Percentiles rank a stretch among this genome's conserved stretches.
phyloP scores from a whole-genome alignment of 2,329 filamentous ascomycete species.

The Nemania sp. region DNA sequence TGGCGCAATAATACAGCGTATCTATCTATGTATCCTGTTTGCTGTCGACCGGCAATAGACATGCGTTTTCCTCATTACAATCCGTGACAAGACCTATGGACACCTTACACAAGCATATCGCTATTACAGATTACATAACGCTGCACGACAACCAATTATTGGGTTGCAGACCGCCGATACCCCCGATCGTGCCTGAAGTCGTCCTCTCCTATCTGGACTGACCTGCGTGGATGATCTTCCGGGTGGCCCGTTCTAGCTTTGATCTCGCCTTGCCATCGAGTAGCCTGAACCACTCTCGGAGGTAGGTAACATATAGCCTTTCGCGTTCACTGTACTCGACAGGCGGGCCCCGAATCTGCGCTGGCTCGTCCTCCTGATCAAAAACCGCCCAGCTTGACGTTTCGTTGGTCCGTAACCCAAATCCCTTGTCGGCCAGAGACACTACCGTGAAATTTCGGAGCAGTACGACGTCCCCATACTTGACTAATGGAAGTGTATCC shows the following conservation, averaged over 20 bases:
- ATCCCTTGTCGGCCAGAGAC: constrained; percentile 58
- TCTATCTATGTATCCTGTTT: too few species aligned
- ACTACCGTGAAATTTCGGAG: constrained; percentile 61
- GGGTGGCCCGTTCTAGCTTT: constrained; percentile 56
- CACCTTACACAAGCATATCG: not conserved
- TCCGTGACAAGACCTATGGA: too few species aligned
- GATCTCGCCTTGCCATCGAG: constrained; percentile 52
- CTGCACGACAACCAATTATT: not conserved
- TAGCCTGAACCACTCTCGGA: constrained; percentile 55
- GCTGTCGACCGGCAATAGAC: too few species aligned
- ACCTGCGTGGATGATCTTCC: constrained; percentile 40
- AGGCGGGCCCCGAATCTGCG: constrained; percentile 63
- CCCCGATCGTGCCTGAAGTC: not conserved
- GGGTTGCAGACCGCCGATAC: not conserved
- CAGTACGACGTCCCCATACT: constrained; percentile 61
- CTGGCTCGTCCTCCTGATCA: constrained; percentile 48
- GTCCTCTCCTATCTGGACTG: constrained; percentile 28
- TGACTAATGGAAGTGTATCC: constrained; percentile 58
- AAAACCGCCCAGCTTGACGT: constrained; percentile 67
- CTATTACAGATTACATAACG: not conserved
- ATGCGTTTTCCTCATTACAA: too few species aligned
- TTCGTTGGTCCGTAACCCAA: constrained; percentile 59
- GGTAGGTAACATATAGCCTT: constrained; percentile 51
- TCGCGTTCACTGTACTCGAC: constrained; percentile 60
- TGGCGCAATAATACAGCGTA: too few species aligned